Evolutionary conservation across 1,139 yeast genomes (phyloP).

Genomic region (Geotrichum siamense): DNA sequence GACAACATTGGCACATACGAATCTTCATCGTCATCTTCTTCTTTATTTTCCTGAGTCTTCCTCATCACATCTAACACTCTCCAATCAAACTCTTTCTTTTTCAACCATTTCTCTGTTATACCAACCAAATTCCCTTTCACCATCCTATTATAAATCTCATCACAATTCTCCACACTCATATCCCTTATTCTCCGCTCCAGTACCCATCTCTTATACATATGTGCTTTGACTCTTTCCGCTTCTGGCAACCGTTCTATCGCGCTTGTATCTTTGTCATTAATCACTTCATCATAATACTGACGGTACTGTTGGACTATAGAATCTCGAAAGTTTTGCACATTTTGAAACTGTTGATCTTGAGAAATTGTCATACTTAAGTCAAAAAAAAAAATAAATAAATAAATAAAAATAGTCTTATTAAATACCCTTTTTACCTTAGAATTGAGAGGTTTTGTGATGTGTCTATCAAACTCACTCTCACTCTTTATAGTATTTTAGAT

Average conservation of each 20-base stretch:
- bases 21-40: constrained; percentile 6
- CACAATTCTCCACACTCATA: constrained; percentile 13
- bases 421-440: too few relatives aligned
- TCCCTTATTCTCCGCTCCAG: constrained; percentile 22
- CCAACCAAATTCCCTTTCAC: constrained; percentile 3
- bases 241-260: constrained; percentile 18
- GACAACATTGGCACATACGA: constrained; percentile 5
- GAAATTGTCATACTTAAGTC: background rate
- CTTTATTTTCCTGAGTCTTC: background rate
- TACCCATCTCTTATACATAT: constrained; percentile 21
- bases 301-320: constrained; percentile 19
- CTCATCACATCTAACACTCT: constrained; percentile 9
- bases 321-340: constrained; percentile 24
- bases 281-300: constrained; percentile 3
- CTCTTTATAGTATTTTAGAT: too few relatives aligned
- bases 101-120: constrained; percentile 4
- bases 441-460: too few relatives aligned
- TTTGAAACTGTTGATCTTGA: constrained; percentile 22
- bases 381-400: background rate
- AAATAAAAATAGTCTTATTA: too few relatives aligned
- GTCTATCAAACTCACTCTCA: too few relatives aligned
- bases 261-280: background rate
- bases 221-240: constrained; percentile 19
- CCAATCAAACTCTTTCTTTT: constrained; percentile 6
- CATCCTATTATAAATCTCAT: constrained; percentile 1